Base-by-base conservation (phyloP, 2,329 filamentous ascomycete genomes). In the Exophiala alcalophila region DNA sequence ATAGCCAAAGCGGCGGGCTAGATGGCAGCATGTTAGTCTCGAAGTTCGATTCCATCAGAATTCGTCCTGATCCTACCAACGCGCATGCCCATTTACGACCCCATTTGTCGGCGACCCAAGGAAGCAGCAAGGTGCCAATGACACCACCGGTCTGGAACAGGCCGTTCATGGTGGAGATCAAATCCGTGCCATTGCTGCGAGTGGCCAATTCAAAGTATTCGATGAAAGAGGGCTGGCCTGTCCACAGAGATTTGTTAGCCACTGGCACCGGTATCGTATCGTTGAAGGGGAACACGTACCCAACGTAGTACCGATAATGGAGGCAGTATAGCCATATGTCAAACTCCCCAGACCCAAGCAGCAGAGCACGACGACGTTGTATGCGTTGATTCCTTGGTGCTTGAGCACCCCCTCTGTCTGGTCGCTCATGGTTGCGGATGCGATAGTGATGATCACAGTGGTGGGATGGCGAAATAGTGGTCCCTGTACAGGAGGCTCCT, bases 141-240 rank as follows among this genome's bases (percentile, higher is more conserved):
- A 60, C 59, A 12, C 59, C 63, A 6, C 68, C 67, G 3, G 66
- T 67, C 12, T 63, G 65, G 47, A 65, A 67, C 4, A 70, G 56
- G 19, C 68, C 68, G 52, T 70, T 71, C 32, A 69, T 59, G 27
- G 38, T 26, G 21, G 27, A 32, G 25, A 69, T 65, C 11, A 68
- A 58, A 44, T 65, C 63, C 3, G 65, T 61, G 0, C 67, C 68
- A 42, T 65, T 62, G 2, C 49, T 61, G 40, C 59, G 55, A 2
- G 61, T 43, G 2, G 63, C 63, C 7, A 72, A 59, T 16, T 64
- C 51, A 41, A 71, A 64, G 54, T 65, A 66, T n/a, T n/a, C n/a
- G n/a, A n/a, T n/a, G n/a, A n/a, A n/a, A n/a, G n/a, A n/a, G n/a
- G n/a, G n/a, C n/a, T n/a, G n/a, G n/a, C n/a, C n/a, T n/a, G n/a